Evolutionary conservation across 352 stramenopile genomes (phyloP).

Genomic region (Pythium folliculosum): DNA sequence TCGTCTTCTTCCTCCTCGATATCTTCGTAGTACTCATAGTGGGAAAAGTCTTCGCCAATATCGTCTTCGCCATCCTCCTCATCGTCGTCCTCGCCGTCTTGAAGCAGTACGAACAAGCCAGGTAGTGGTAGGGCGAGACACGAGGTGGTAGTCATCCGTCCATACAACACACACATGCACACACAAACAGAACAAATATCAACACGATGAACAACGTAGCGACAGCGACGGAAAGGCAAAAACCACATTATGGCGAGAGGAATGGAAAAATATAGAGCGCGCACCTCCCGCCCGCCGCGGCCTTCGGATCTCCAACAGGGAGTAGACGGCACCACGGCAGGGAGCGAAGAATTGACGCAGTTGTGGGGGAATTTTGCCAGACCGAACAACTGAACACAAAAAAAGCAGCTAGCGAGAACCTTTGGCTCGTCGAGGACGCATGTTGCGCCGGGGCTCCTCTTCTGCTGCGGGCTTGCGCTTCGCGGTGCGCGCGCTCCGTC

Average conservation of each 20-base stretch:
- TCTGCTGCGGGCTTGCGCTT: constrained; percentile 26
- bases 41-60: constrained; percentile 17
- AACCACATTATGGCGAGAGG: constrained; percentile 23
- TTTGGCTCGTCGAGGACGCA: constrained; percentile 29
- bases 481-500: constrained; percentile 22
- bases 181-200: constrained; percentile 21
- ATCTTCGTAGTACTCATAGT: constrained; percentile 18
- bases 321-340: constrained; percentile 2
- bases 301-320: constrained; percentile 13
- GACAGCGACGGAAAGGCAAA: constrained; percentile 9
- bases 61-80: constrained; percentile 13
- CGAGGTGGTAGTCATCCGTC: neutral
- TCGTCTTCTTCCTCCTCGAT: neutral
- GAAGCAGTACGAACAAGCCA: neutral
- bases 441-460: constrained; percentile 21
- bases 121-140: neutral
- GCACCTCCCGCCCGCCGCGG: constrained; percentile 10
- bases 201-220: constrained; percentile 17
- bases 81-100: neutral
- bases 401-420: constrained; percentile 31
- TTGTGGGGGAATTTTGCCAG: constrained; percentile 3
- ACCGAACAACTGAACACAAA: constrained; percentile 14
- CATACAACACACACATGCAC: constrained; percentile 27
- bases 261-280: constrained; percentile 4
- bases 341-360: neutral